A percentile compares a stretch with the other conserved stretches of the same genome.
phyloP scores from a whole-genome alignment of 83 land plant species.

The Isoetes engelmannii region DNA sequence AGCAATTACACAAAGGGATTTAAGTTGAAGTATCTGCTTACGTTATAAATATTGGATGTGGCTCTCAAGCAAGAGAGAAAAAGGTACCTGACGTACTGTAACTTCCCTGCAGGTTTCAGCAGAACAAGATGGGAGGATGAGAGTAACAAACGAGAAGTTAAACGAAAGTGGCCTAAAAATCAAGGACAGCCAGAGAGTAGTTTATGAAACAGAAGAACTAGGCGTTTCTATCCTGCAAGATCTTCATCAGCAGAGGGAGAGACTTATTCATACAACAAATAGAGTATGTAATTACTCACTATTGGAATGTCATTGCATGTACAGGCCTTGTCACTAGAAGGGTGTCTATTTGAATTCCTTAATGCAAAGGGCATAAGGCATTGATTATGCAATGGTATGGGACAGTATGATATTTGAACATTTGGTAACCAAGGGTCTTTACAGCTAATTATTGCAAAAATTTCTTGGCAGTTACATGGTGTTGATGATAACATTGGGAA shows the following conservation, averaged over 20 bases:
- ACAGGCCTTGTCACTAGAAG: no score
- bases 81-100: neutral
- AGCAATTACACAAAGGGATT: no score
- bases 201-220: slow-evolving; percentile 3
- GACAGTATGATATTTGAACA: neutral
- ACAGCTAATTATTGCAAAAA: neutral
- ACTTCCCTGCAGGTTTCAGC: neutral
- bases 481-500: slow-evolving; percentile 1
- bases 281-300: neutral
- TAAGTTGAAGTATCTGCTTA: no score
- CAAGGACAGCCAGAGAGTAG: neutral
- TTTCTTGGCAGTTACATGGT: slow-evolving; percentile 2
- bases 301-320: neutral
- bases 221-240: slow-evolving; percentile 8
- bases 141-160: neutral
- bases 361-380: neutral
- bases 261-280: neutral
- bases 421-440: neutral
- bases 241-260: slow-evolving; percentile 7
- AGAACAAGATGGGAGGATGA: neutral
- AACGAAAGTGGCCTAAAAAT: neutral
- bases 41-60: no score
- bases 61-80: no score
- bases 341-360: neutral
- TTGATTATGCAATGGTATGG: neutral